Conservation (phyloP, 192 early-diverging fungal species). For the Backusella liffmaniae region DNA sequence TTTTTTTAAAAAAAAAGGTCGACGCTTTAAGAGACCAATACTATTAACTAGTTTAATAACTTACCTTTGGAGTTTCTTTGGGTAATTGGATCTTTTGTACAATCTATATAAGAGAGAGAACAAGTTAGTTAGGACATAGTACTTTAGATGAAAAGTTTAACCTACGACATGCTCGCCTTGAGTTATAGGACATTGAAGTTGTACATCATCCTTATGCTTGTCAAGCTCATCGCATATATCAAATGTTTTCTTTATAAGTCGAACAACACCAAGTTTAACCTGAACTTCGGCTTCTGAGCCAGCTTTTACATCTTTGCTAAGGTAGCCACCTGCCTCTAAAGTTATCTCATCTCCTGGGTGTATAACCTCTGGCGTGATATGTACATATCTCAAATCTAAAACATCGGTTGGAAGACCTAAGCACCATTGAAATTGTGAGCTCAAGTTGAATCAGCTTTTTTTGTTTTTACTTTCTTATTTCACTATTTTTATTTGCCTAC, state of each 20-base stretch:
- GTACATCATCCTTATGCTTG: neutral
- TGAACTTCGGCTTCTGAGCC: neutral
- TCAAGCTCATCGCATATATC: neutral
- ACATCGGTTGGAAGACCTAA: neutral
- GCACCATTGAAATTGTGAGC: neutral
- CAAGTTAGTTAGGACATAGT: neutral
- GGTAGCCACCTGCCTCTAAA: neutral
- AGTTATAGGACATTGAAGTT: constrained; percentile 7
- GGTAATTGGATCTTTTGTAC: constrained; percentile 1
- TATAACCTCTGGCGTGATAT: neutral
- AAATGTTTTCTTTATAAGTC: neutral
- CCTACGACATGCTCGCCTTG: neutral
- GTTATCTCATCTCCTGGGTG: neutral
- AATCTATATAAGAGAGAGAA: neutral
- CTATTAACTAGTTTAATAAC: neutral
- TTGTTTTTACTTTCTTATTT: neutral
- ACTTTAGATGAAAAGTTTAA: neutral
- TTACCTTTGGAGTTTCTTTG: constrained; percentile 1
- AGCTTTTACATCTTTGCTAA: neutral
- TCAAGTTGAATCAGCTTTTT: neutral
- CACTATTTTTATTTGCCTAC: neutral
- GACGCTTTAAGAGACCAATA: neutral
- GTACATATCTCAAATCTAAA: neutral
- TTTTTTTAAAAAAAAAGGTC: neutral
- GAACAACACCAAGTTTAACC: constrained; percentile 8